Base-by-base conservation (phyloP, 768 basidiomycete genomes). In the Pholiota molesta region DNA sequence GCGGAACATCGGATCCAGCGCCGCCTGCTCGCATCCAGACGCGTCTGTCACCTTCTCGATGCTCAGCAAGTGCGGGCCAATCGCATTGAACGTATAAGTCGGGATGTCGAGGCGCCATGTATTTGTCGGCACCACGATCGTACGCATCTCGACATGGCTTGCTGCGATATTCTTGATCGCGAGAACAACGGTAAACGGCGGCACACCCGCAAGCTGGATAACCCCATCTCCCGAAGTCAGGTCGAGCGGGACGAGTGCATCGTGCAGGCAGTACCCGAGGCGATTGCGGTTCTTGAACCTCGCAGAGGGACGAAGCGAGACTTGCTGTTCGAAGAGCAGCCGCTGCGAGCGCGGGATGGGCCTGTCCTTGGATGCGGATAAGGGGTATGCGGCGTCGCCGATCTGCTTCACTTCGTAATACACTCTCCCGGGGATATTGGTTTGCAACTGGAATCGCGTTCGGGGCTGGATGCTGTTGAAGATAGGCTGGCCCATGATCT, bases 381-480 rank as follows among this genome's bases (percentile, higher is more conserved):
- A 81, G 11, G 92, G 91, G 72, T 96, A 96, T 7, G 91, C 87
- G 0, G 87, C 80, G 71, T 98, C 96, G 5, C 91, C 92, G 31
- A 97, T 85, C 69, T 92, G 91, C 65, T 92, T 89, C 64, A 98
- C 90, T 72, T 95, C 92, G 68, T 97, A 98, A 70, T 88, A 93
- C 71, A 95, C 88, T 52, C 88, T 83, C 6, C 94, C 94, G 13
- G 92, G 81, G 21, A 83, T 84, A 0, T 87, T 84, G 0, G 92
- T 95, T 59, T 88, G 90, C 19, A 95, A 78, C 64, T 94, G 91
- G 77, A 95, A 90, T 51, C 91, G 85, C 3, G 91, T 90, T 44
- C 84, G 83, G 10, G 86, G 81, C 66, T 94, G 92, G 42, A 95
- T 92, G 70, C 93, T 94, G 74, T 88, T 93, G 78, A 95, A 90